Base-by-base conservation (phyloP, 148 eudicot species). In the Dysphania ambrosioides region DNA sequence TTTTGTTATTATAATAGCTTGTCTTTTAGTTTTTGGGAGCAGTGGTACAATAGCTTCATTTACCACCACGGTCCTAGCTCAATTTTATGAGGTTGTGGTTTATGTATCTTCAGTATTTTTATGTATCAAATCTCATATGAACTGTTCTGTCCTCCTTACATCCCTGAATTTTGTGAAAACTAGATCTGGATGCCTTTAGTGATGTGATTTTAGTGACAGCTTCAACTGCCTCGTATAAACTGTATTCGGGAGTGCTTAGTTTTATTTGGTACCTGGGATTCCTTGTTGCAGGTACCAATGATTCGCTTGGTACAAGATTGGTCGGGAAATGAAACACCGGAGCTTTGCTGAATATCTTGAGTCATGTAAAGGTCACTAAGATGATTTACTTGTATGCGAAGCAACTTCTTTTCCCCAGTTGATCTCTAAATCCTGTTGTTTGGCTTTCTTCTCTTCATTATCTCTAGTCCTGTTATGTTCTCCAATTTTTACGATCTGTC, bases 281-380 rank as follows among this genome's bases (percentile, higher is more conserved):
- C 49, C 9, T 60, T 38, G 53, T 55, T 71, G 71, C 88, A 91
- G 98, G 97, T 68, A 79, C 95, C 12, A 75, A 72, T 59, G 98
- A 83, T 80, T 86, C 91, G 75, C 78, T 89, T 73, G 98, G 98
- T 6, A 94, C 91, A 87, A 94, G 85, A 76, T 75, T 42, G 88
- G 83, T 68, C 91, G 97, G 96, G 88, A 91, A 74, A 97, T 97
- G 26, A 91, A 87, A 76, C 87, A 90, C 75, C 82, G 81, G 30
- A 94, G 97, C 87, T 90, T 89, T 72, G 86, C 96, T 47, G 81
- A 88, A 49, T 94, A 87, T 73, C 88, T 93, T 49, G 89, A 66
- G 60, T 66, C 58, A 55, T 84, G 62, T 78, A 32, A 77, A 60
- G 32, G 19, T 62, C 59, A 26, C 5, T 13, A n/a, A 59, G 40